These are phyloP conservation scores for Craspedostauros australis DNA, from an alignment of 108 stramenopile species.

Conservation along the genomic window DNA sequence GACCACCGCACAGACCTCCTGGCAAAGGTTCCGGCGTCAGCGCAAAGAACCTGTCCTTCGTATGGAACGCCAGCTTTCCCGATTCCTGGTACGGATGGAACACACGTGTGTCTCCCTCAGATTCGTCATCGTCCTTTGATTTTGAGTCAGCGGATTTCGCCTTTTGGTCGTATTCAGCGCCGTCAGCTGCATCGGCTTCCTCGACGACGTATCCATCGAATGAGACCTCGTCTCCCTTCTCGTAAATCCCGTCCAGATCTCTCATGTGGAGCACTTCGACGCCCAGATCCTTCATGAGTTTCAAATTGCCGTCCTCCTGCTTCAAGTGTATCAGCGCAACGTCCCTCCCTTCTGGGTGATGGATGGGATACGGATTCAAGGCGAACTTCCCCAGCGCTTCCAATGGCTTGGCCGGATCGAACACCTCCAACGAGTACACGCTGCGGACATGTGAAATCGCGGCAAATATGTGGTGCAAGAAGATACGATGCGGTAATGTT, in stretches of 20 bases:
- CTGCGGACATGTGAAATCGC: too few relatives aligned
- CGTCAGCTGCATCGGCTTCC: conserved; percentile 36
- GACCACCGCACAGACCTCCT: conserved; percentile 81
- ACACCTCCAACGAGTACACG: conserved; percentile 41
- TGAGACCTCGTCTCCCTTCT: conserved; percentile 55
- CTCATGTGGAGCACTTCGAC: conserved; percentile 53
- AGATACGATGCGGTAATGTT: too few relatives aligned
- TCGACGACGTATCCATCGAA: conserved; percentile 79
- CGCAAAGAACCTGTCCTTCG: conserved; percentile 72
- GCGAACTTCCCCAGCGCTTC: conserved; percentile 61
- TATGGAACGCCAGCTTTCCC: conserved; percentile 55
- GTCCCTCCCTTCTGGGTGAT: conserved; percentile 73
- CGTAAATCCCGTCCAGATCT: conserved; percentile 52
- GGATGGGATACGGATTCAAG: conserved; percentile 73
- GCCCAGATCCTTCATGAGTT: conserved; percentile 51
- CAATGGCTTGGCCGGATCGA: conserved; percentile 26
- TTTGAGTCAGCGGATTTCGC: not conserved
- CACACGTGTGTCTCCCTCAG: conserved; percentile 44
- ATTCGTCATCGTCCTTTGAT: conserved; percentile 4
- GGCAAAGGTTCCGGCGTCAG: conserved; percentile 62
- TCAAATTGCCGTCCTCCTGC: conserved; percentile 55
- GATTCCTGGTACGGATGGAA: conserved; percentile 58
- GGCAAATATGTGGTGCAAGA: too few relatives aligned
- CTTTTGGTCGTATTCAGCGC: not conserved
- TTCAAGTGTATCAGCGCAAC: conserved; percentile 74